Evolutionary conservation across 1,284 basidiomycete species (phyloP), one percentile per base, ranked within the genome.

Genomic region (Pisolithus thermaeus): DNA sequence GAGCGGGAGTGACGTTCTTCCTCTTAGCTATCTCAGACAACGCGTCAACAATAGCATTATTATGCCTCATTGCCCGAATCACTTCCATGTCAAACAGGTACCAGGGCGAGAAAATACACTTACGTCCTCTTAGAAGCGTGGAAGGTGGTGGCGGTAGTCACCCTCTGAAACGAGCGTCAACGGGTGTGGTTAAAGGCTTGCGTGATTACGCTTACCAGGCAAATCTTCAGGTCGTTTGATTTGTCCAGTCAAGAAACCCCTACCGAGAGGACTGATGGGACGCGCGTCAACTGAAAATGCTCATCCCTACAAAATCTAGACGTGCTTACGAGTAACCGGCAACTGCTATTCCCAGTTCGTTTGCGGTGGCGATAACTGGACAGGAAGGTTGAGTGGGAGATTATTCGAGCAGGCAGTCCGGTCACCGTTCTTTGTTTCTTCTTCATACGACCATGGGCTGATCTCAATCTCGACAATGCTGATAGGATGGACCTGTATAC

Each of bases 241-340:
- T 38, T 68, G 66, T 11, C 82, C 79, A 0, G 76, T 74, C 18
- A 87, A 65, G 61, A 85, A 76, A 1, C 84, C 84, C 43, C 72
- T 68, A 8, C 80, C 81, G 14, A 84, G 72, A 0, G 82, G 83
- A 2, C 74, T 76, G 52, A 35, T 11, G 28, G n/a, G 43, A 32
- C 5, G 1, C 18, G 18, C 5, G 49, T 5, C 30, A 20, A 30
- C 41, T 45, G 49, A 7, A 7, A 2, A 30, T 16, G 12, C 7
- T 36, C 3, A 22, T 3, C 30, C 14, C 18, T 18, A 32, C 8
- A 5, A 30, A 35, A 35, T 18, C 20, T 14, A 47, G 30, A 40
- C 18, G 25, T 28, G 57, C 69, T 37, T 46, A 74, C 61, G 75
- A 77, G 61, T 86, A 87, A 27, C 76, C 79, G 9, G 77, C 66